Conservation (phyloP, 1,284 basidiomycete genomes). For the Ustilago esculenta region DNA sequence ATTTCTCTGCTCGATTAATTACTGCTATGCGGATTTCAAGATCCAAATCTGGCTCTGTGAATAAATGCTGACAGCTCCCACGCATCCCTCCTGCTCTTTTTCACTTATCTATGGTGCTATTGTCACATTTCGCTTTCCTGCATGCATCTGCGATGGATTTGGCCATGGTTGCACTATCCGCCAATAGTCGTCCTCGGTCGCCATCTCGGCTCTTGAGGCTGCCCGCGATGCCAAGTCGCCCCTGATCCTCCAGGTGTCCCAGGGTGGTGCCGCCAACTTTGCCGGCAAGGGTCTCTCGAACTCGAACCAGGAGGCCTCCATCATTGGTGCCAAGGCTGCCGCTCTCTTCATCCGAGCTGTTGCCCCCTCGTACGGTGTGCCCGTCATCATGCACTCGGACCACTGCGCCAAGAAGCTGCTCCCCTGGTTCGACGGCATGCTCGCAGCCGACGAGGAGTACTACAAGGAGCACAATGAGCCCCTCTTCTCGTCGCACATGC, state of each 20-base stretch:
- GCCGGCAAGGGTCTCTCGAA: constrained; percentile 96
- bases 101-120: background rate
- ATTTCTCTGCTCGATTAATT: background rate
- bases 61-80: constrained; percentile 1
- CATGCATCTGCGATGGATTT: too few species aligned
- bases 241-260: constrained; percentile 97
- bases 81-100: background rate
- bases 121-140: background rate
- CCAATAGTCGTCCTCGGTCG: constrained; percentile 57
- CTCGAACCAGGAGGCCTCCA: constrained; percentile 95
- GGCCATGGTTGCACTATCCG: too few species aligned
- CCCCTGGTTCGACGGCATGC: constrained; percentile 99
- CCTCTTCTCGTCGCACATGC: constrained; percentile 99
- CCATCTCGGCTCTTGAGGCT: constrained; percentile 66
- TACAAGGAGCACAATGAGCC: constrained; percentile 87
- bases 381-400: constrained; percentile 97
- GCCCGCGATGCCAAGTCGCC: constrained; percentile 85
- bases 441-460: constrained; percentile 93
- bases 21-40: background rate
- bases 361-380: constrained; percentile 74
- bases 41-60: background rate
- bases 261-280: constrained; percentile 95
- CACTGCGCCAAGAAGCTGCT: constrained; percentile 99
- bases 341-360: constrained; percentile 87
- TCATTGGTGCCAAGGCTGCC: constrained; percentile 88